These are phyloP conservation scores for Daldinia grandis DNA, from an alignment of 495 filamentous ascomycete species.

Conservation along the genomic window DNA sequence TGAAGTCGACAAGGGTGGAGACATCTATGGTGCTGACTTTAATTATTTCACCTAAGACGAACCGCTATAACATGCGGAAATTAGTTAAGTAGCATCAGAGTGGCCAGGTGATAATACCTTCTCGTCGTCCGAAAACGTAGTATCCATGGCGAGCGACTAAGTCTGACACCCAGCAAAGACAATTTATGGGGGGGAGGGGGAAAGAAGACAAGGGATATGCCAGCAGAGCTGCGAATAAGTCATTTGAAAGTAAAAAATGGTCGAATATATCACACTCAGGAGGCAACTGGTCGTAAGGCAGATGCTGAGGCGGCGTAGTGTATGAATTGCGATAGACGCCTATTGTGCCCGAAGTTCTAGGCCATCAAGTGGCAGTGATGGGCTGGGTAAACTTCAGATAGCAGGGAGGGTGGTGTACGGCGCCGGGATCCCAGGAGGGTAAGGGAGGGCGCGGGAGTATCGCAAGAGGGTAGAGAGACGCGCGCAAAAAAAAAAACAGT, in stretches of 20 bases:
- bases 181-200: slow-evolving; percentile 41
- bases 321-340: slow-evolving; percentile 39
- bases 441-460: slow-evolving; percentile 39
- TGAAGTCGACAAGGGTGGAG: slow-evolving; percentile 53
- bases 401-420: slow-evolving; percentile 38
- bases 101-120: slow-evolving; percentile 50
- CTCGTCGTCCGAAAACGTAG: slow-evolving; percentile 57
- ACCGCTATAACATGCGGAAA: slow-evolving; percentile 52
- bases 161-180: slow-evolving; percentile 42
- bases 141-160: slow-evolving; percentile 52
- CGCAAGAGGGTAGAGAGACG: slow-evolving; percentile 45
- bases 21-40: slow-evolving; percentile 61
- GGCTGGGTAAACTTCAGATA: slow-evolving; percentile 41
- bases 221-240: slow-evolving; percentile 47
- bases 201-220: slow-evolving; percentile 45
- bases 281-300: slow-evolving; percentile 33
- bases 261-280: slow-evolving; percentile 28
- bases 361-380: slow-evolving; percentile 41
- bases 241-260: slow-evolving; percentile 52
- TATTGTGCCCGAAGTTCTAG: slow-evolving; percentile 42
- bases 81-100: slow-evolving; percentile 38
- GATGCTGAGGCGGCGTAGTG: slow-evolving; percentile 38
- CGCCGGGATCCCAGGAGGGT: slow-evolving; percentile 35
- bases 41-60: slow-evolving; percentile 63
- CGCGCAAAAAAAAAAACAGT: slow-evolving; percentile 42